phyloP scores from a whole-genome alignment of 169 alveolate species.

The Plasmodium ovale region DNA sequence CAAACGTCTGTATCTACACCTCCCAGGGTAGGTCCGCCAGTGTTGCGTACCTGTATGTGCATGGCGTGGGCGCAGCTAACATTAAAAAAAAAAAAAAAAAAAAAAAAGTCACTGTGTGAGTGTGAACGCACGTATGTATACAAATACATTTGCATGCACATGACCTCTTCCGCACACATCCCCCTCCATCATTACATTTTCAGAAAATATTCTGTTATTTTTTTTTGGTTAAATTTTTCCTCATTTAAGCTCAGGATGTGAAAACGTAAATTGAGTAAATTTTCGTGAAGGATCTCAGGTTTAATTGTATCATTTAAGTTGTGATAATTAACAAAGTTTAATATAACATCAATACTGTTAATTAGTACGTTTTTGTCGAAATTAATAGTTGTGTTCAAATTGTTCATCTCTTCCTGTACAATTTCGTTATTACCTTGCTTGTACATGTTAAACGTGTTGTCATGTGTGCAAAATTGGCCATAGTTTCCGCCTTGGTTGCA shows the following conservation, averaged over 20 bases:
- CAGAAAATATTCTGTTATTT: conserved; percentile 58
- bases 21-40: too few species aligned
- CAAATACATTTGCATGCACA: neutral
- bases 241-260: conserved; percentile 61
- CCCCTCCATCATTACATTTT: conserved; percentile 21
- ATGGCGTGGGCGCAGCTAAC: neutral
- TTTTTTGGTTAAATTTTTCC: conserved; percentile 57
- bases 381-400: conserved; percentile 19
- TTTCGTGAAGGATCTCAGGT: conserved; percentile 50
- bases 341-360: conserved; percentile 40
- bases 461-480: neutral
- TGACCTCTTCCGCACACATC: neutral
- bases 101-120: neutral
- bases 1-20: neutral
- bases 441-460: conserved; percentile 6
- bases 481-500: neutral
- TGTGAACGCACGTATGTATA: neutral
- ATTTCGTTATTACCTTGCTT: neutral
- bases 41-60: neutral
- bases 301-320: conserved; percentile 49
- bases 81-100: neutral
- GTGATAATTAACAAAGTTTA: conserved; percentile 62
- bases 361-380: conserved; percentile 46
- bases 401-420: neutral
- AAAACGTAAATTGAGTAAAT: conserved; percentile 59